Evolutionary conservation across 805 yeast genomes (phyloP), one percentile per base, ranked within the genome.

Genomic region (Zygotorulaspora florentina): DNA sequence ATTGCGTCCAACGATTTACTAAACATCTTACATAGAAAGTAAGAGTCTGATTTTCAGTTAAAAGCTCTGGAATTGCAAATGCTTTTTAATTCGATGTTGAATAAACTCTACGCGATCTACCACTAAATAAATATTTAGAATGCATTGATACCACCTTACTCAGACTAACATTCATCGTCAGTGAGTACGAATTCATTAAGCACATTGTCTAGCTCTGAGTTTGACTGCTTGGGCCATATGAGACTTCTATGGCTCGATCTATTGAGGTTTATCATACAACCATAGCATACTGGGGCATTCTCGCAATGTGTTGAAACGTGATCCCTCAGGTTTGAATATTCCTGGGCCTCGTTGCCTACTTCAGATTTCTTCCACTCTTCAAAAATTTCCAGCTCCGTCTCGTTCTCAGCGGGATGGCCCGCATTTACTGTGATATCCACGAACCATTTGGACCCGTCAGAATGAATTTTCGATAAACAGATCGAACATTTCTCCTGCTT

Each of bases 261-360:
- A 4, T 79, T 77, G 43, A 85, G 57, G 9, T 81, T 77, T 1
- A 83, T 83, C 29, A 80, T 72, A 59, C 96, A 87, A 2, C 93
- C 95, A 56, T 85, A 87, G 59, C 96, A 87, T 8, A 84, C 55
- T n/a, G 67, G 45, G 1, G 45, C 25, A 8, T 59, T n/a, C 60
- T 49, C 25, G 42, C 65, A 48, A 39, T 48, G 13, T 11, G 42
- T 47, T 30, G 48, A 52, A 3, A 54, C 52, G 1, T 51, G 48
- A 9, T 60, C 43, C 39, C 61, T 64, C 39, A 54, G 52, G 39
- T 47, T 47, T 29, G 45, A 35, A 40, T 52, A 47, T 35, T 55
- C 56, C 2, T 48, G 42, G 7, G 40, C 31, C 25, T 53, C 61
- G 20, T 47, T 46, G 27, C 61, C 58, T 26, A 55, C 47, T n/a